Evolutionary conservation across 2,329 filamentous ascomycete genomes (phyloP), one percentile per base, ranked within the genome.

Genomic region (Colletotrichum echinochloae): DNA sequence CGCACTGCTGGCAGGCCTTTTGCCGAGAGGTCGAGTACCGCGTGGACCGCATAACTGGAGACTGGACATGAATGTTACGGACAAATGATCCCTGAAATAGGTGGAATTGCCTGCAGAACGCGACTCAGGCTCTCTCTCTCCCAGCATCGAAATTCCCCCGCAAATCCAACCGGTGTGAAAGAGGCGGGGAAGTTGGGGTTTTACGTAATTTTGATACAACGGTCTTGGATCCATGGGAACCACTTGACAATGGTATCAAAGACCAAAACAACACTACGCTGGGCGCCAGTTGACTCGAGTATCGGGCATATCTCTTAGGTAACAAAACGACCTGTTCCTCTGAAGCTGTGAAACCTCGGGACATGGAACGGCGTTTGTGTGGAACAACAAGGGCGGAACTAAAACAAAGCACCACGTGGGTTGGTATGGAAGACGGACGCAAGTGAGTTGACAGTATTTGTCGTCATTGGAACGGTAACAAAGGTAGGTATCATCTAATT

Each of bases 1-100:
- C 79, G 51, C 83, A 84, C 11, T 75, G 71, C 16, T 77, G 77
- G 64, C 82, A 84, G 46, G 79, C 79, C 62, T 82, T 83, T 68
- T 83, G 81, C 14, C 81, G 78, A 1, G 81, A 80, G 14, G 74
- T 75, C 23, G 80, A 73, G 70, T 83, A 83, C 74, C 79, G 76
- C 7, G 74, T 41, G 23, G 69, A 37, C 51, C 49, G 63, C 63
- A 70, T 67, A 8, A 14, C 39, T 51, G 28, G 52, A 33, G 12
- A 26, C 11, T 14, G 28, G 18, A 9, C 18, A 28, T 16, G n/a
- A 7, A n/a, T n/a, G 44, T 11, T 35, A 44, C 44, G 41, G 37
- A 59, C 16, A 4, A n/a, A 23, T n/a, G 61, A 37, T 39, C 41
- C 26, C 18, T 16, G 28, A 30, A 28, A 41, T 20, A 46, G 56